Evolutionary conservation across 345 rosid genomes (phyloP).

Genomic region (Durio zibethinus): DNA sequence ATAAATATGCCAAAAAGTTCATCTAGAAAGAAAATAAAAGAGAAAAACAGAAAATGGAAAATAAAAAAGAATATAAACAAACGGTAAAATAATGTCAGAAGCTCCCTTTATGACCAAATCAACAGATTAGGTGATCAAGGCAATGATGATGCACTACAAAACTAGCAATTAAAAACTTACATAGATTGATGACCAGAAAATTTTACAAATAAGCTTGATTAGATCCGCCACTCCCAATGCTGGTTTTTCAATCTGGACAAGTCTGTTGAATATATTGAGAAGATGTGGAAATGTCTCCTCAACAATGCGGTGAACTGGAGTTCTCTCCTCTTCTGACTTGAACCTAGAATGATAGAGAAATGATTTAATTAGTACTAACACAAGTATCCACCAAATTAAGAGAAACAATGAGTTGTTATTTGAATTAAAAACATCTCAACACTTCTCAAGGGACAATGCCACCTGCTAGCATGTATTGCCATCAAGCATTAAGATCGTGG

Average conservation of each 20-base stretch:
- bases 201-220: constrained; percentile 95
- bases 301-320: constrained; percentile 76
- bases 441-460: neutral
- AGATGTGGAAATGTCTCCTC: constrained; percentile 87
- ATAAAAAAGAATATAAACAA: neutral
- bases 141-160: neutral
- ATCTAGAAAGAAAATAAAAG: neutral
- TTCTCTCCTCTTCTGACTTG: constrained; percentile 97
- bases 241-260: constrained; percentile 77
- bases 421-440: neutral
- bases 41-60: neutral
- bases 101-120: neutral
- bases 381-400: neutral
- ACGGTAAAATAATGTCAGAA: neutral
- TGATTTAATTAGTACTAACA: neutral
- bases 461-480: neutral
- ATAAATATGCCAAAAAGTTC: neutral
- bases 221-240: constrained; percentile 83
- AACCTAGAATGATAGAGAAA: constrained; percentile 49
- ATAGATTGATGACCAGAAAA: constrained; percentile 97
- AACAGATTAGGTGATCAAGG: neutral
- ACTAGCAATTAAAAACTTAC: constrained; percentile 46
- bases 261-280: constrained; percentile 70
- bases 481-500: neutral
- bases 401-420: neutral